Evolutionary conservation across 768 basidiomycete genomes (phyloP).

Genomic region (Melanogaster broomeanus): DNA sequence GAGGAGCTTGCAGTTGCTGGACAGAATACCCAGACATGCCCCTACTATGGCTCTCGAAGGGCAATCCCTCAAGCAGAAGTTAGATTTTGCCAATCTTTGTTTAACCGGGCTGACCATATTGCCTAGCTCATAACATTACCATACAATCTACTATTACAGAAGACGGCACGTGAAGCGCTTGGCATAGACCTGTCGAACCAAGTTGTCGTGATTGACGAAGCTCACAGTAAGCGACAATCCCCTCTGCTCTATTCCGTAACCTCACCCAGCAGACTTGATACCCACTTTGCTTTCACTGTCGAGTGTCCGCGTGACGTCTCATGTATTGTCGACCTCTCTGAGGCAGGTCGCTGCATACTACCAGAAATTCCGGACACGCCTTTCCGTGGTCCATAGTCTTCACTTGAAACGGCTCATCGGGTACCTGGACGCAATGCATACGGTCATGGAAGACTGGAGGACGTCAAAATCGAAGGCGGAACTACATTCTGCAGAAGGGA

Average conservation of each 20-base stretch:
- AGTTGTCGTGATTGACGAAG: conserved; percentile 92
- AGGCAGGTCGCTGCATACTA: conserved; percentile 80
- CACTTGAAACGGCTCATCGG: conserved; percentile 79
- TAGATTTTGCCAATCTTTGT: conserved; percentile 12
- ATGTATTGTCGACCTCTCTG: conserved; percentile 60
- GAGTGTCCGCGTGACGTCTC: conserved; percentile 61
- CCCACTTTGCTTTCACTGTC: conserved; percentile 88
- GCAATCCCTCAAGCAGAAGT: conserved; percentile 94
- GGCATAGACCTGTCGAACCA: conserved; percentile 85
- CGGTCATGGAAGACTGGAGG: conserved; percentile 57
- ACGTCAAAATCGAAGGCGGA: conserved; percentile 19
- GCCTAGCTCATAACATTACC: conserved; percentile 84
- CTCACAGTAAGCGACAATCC: conserved; percentile 71
- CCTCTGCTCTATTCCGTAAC: neutral
- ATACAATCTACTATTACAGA: conserved; percentile 89
- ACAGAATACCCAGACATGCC: conserved; percentile 69
- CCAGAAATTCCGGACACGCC: conserved; percentile 71
- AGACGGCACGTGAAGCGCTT: conserved; percentile 79
- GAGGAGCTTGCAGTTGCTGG: conserved; percentile 86
- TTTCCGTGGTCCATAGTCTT: conserved; percentile 71
- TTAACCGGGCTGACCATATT: neutral
- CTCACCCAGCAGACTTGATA: conserved; percentile 67
- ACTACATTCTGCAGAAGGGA: conserved; percentile 14
- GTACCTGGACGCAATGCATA: conserved; percentile 70
- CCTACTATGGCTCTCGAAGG: conserved; percentile 88